These are phyloP conservation scores for Tylopilus balloui DNA, from an alignment of 768 basidiomycete species.

Conservation along the genomic window DNA sequence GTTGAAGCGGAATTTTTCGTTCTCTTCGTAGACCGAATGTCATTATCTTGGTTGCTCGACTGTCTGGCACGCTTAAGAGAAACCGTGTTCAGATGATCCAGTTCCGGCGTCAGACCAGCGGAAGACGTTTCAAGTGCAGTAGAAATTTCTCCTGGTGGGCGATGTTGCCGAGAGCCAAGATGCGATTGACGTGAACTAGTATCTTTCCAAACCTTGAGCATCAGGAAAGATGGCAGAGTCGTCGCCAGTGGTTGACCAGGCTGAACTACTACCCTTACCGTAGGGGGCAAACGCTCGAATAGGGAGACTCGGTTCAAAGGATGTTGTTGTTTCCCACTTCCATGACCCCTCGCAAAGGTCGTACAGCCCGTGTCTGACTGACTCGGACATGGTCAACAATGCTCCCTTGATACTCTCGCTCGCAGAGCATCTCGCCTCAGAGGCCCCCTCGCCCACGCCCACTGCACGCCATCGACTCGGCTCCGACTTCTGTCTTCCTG, in stretches of 20 bases:
- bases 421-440: constrained; percentile 23
- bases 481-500: constrained; percentile 58
- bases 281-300: constrained; percentile 1
- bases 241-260: background rate
- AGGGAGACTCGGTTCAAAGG: background rate
- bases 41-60: constrained; percentile 1
- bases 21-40: constrained; percentile 11
- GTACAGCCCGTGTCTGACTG: constrained; percentile 5
- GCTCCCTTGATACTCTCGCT: constrained; percentile 30
- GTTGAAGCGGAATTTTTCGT: background rate
- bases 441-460: constrained; percentile 18
- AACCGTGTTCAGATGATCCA: constrained; percentile 9
- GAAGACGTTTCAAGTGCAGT: constrained; percentile 14
- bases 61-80: constrained; percentile 15
- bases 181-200: constrained; percentile 9
- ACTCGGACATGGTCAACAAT: constrained; percentile 61
- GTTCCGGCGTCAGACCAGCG: constrained; percentile 6
- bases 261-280: background rate
- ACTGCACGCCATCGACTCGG: constrained; percentile 37
- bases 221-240: background rate
- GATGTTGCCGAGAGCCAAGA: background rate
- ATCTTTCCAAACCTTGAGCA: constrained; percentile 26
- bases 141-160: constrained; percentile 27
- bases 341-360: constrained; percentile 13
- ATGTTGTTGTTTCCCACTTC: constrained; percentile 10